phyloP scores from a whole-genome alignment of 176 grass and related monocot species.

The Ananas comosus region DNA sequence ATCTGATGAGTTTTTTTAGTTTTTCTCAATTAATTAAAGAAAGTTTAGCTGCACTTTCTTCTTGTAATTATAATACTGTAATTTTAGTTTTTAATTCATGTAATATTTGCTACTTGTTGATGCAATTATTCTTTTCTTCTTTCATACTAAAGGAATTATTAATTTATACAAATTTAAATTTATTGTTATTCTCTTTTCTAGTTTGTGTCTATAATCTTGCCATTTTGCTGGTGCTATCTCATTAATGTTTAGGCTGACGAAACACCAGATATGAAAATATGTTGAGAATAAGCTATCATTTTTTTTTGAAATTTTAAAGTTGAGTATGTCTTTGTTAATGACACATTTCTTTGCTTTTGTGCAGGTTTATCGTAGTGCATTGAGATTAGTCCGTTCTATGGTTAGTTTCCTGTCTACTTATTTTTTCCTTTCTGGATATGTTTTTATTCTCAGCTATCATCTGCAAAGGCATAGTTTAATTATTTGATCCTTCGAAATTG shows the following conservation, averaged over 20 bases:
- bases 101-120: background rate
- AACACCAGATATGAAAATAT: too few relatives aligned
- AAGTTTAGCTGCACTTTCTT: background rate
- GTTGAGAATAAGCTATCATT: too few relatives aligned
- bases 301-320: too few relatives aligned
- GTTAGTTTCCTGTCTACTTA: slow-evolving; percentile 26
- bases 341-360: slow-evolving; percentile 27
- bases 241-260: too few relatives aligned
- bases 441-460: background rate
- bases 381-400: slow-evolving; percentile 84
- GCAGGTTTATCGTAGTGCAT: slow-evolving; percentile 93
- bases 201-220: too few relatives aligned
- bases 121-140: too few relatives aligned
- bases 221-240: too few relatives aligned
- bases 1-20: too few relatives aligned
- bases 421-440: slow-evolving; percentile 2
- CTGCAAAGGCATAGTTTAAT: background rate
- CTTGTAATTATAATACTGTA: slow-evolving; percentile 9
- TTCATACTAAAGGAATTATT: too few relatives aligned
- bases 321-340: background rate
- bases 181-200: too few relatives aligned
- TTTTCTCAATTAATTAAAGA: too few relatives aligned
- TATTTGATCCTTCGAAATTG: background rate
- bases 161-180: too few relatives aligned
- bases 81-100: background rate